Evolutionary conservation across 768 basidiomycete genomes (phyloP).

Genomic region (Crepidotus variabilis): DNA sequence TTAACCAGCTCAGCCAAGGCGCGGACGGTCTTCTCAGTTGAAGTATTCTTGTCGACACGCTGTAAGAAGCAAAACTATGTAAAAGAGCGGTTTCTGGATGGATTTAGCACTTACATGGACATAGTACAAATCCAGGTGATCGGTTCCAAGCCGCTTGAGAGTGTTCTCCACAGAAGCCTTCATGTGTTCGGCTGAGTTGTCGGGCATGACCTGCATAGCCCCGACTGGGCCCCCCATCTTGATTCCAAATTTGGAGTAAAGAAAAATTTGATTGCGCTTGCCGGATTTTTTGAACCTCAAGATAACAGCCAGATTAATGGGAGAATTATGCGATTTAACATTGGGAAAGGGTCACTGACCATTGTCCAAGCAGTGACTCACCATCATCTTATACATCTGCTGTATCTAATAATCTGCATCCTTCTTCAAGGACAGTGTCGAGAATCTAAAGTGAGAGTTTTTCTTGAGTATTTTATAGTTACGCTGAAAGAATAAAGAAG

Average conservation of each 20-base stretch:
- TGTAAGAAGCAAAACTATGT: conserved; percentile 1
- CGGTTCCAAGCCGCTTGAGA: conserved; percentile 36
- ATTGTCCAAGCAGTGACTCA: conserved; percentile 41
- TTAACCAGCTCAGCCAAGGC: conserved; percentile 52
- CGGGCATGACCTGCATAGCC: too few relatives aligned
- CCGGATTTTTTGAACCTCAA: conserved; percentile 51
- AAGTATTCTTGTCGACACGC: conserved; percentile 36
- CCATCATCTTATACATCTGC: conserved; percentile 43
- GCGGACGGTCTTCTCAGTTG: conserved; percentile 47
- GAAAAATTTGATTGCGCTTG: conserved; percentile 50
- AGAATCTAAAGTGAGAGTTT: too few relatives aligned
- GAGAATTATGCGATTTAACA: background rate
- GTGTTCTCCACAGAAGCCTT: conserved; percentile 33
- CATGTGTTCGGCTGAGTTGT: conserved; percentile 36
- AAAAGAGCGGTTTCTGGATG: too few relatives aligned
- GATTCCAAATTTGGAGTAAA: conserved; percentile 50
- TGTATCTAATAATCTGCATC: conserved; percentile 46
- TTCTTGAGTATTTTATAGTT: too few relatives aligned
- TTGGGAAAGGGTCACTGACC: conserved; percentile 15
- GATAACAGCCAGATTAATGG: too few relatives aligned
- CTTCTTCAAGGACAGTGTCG: conserved; percentile 32
- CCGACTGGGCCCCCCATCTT: conserved; percentile 15
- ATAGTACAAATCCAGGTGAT: conserved; percentile 44
- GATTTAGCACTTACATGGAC: conserved; percentile 29
- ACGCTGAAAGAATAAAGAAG: too few relatives aligned